Base-by-base conservation (phyloP, 805 yeast species). In the Candida yuanshanica region DNA sequence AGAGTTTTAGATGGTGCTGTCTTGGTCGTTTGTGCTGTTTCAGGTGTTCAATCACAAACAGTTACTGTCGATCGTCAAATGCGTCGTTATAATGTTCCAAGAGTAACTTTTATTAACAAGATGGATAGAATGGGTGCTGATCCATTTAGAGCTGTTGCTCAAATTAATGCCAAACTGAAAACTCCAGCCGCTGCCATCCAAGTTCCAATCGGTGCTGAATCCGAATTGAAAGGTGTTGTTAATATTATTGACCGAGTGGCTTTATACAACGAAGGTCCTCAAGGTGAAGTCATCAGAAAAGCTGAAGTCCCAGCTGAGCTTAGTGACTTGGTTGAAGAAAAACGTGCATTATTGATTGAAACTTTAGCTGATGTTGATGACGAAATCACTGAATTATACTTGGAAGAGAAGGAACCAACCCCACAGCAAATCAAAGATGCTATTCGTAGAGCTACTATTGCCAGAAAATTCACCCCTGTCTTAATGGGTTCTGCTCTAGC, bases 81-180 rank as follows among this genome's bases (percentile, higher is more conserved):
- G 99, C 81, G 95, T 56, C 82, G 99, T 62, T 93, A 93, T 68
- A 89, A 93, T 60, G 96, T 93, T 58, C 99, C 99, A 41, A 78
- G 99, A 59, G 75, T 93, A 39, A 91, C 99, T 9, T 93, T 93
- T 59, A 85, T 93, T 65, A 93, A 93, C 69, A 93, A 93, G 71
- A 90, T 93, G 97, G 99, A 93, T 66, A 81, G 99, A 63, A 87
- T 93, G 96, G 99, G 99, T 51, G 86, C 99, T 42, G 82, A 93
- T 65, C 99, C 99, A 18, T 93, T 95, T 83, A 77, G 75, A 49
- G 96, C 95, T 43, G 84, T 93, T 55, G 95, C 86, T 43, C 98
- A 91, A 69, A 75, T 93, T 54, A 88, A 91, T 66, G 53, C 67
- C 41, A 93, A 93, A 63, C 76, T 93, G 61, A 87, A 81, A 65